Evolutionary conservation across 202 grass and related monocot genomes (phyloP), one percentile per base, ranked within the genome.

Genomic region (Sporobolus alterniflorus): DNA sequence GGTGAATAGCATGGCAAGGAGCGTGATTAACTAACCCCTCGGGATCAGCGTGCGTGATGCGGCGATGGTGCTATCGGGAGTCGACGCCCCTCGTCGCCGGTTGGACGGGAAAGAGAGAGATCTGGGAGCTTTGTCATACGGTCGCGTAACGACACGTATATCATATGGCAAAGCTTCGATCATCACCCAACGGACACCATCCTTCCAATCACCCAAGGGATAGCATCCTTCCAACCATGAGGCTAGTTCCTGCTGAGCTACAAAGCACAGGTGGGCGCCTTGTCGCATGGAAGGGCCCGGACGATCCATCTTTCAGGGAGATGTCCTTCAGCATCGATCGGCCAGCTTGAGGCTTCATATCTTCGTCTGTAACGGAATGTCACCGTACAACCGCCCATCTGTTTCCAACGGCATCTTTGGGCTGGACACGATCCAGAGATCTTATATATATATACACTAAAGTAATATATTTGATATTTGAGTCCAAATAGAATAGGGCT

Each of bases 151-250:
- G 61, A 39, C 61, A 84, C 18, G 0, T 24, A 42, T 1, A 7
- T 84, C 42, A 39, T 39, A 39, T 94, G 94, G 94, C 80, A 97
- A 55, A 94, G 91, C 62, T 92, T 71, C 9, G 79, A 94, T 39
- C 69, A 94, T 39, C 69, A 97, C 17, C 92, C 79, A 0, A 87
- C 67, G 0, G 85, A 92, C 57, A 97, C 80, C 16, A 8, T 82
- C 0, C 71, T 97, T 46, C 83, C 82, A 0, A 42, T n/a, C 5
- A 69, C 17, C 92, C 79, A 0, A 87, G 62, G 0, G 85, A 92
- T 50, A 97, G 77, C 16, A 8, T 82, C 0, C 71, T 97, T 46
- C 83, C 82, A 0, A 42, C 25, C 5, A 69, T 73, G 78, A 84
- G 32, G n/a, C n/a, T n/a, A n/a, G 76, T 0, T 90, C 7, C 21